Base-by-base conservation (phyloP, 2,329 filamentous ascomycete genomes). In the Leptoxyphium fumago region DNA sequence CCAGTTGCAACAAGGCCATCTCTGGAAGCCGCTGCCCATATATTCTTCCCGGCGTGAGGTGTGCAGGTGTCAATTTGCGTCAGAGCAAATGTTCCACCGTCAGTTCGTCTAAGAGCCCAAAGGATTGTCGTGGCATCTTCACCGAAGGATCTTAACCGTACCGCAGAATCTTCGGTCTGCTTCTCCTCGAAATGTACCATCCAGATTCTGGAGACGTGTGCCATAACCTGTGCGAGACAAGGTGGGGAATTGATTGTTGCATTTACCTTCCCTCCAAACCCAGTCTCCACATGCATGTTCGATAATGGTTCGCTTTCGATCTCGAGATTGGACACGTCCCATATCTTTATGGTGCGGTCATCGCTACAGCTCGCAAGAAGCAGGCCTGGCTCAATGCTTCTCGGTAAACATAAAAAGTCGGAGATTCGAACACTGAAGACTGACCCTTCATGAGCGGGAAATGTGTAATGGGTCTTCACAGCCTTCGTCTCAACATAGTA, bases 341-440 rank as follows among this genome's bases (percentile, higher is more conserved):
- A 96, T 1, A 96, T 65, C 11, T 84, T 74, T 17, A 98, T 77
- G 0, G 87, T 94, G 42, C 91, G 75, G 62, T 98, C 91, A 58
- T 98, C 91, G 56, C 89, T 96, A 60, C 91, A 98, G 55, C 84
- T 95, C 11, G 82, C 84, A 29, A 98, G 69, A n/a, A 94, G 61
- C 42, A 83, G 71, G 21, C 21, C 21, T 26, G 7, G 21, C 21
- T 26, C 21, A 26, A 7, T 26, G 21, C 21, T 26, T 21, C 66
- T 13, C 13, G 38, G 38, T 10, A 18, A 10, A 40, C 10, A 17
- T 15, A 80, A 61, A 51, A 65, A 57, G 1, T 73, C 66, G 0
- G 86, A 94, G 30, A 96, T 82, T 29, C 78, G 73, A 2, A 98
- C 83, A 1, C 86, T 88, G 52, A 95, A 98, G 26, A 98, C 82